phyloP scores from a whole-genome alignment of 192 early-diverging fungal species.

The Mortierella claussenii region DNA sequence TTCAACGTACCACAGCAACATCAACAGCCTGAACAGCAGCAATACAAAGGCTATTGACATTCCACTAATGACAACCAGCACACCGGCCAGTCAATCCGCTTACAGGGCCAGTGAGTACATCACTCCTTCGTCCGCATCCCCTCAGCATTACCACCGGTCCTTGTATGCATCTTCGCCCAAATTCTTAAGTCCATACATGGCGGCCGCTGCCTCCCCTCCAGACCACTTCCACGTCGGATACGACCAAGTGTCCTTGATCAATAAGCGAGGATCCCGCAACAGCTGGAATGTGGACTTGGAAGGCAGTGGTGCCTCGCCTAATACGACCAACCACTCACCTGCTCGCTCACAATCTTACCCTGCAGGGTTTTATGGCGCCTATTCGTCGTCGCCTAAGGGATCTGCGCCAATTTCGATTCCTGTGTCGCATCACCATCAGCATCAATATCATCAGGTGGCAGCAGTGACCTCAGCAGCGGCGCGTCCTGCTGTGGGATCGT shows the following conservation, averaged over 20 bases:
- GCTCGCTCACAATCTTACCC: conserved; percentile 31
- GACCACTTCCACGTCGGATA: conserved; percentile 39
- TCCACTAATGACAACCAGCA: background rate
- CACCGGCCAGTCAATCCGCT: conserved; percentile 23
- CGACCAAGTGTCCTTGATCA: conserved; percentile 10
- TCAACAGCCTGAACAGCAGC: background rate
- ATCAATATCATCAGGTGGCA: background rate
- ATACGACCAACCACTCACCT: background rate
- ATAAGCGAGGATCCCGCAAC: conserved; percentile 1
- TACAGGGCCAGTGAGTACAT: conserved; percentile 49
- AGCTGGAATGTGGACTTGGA: conserved; percentile 32
- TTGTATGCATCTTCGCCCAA: conserved; percentile 50
- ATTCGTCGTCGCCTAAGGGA: conserved; percentile 19
- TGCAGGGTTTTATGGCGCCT: conserved; percentile 7
- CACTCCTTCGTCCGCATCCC: conserved; percentile 7
- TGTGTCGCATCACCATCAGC: background rate
- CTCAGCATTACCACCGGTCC: conserved; percentile 23
- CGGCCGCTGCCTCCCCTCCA: conserved; percentile 36
- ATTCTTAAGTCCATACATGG: conserved; percentile 24
- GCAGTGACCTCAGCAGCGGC: background rate
- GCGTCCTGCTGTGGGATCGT: conserved; percentile 54
- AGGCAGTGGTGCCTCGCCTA: background rate
- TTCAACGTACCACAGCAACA: conserved; percentile 1
- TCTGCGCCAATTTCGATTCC: conserved; percentile 55
- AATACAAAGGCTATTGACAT: conserved; percentile 4